Percentiles rank a stretch among this genome's conserved stretches.
Conservation (phyloP, 106 monocot genomes). For the Ottelia alismoides region DNA sequence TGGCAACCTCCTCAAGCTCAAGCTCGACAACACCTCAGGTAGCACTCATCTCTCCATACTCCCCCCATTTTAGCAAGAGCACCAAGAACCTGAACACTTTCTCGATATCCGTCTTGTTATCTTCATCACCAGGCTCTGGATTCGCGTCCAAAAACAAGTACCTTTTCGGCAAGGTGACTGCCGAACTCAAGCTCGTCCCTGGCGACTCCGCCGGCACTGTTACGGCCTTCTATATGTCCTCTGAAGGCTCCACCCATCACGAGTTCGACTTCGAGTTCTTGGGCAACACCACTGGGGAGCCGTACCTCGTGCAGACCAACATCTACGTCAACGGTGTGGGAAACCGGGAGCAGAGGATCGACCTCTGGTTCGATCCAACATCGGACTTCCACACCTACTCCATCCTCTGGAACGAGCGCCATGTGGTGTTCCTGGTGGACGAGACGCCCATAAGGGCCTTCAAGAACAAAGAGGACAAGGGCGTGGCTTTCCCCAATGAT, state of each 20-base stretch:
- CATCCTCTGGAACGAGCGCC: not conserved
- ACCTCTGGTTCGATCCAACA: not conserved
- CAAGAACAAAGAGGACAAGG: not conserved
- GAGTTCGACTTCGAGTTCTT: conserved; percentile 9
- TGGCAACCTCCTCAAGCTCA: conserved; percentile 17
- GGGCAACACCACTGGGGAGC: not conserved
- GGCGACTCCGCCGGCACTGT: conserved; percentile 26
- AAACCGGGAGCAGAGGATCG: not conserved
- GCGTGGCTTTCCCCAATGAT: not conserved
- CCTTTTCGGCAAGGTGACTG: conserved; percentile 16
- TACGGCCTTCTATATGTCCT: conserved; percentile 28
- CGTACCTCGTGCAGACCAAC: conserved; percentile 4
- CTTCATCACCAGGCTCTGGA: conserved; percentile 20
- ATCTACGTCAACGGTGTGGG: conserved; percentile 1
- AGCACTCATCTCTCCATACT: not conserved
- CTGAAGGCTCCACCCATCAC: conserved; percentile 33
- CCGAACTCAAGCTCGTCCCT: conserved; percentile 18
- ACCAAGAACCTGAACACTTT: too few species aligned
- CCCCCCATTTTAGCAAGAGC: too few species aligned
- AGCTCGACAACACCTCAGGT: conserved; percentile 22
- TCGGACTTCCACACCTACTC: not conserved
- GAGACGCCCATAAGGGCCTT: not conserved
- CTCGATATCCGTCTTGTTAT: too few species aligned
- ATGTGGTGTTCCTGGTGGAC: not conserved
- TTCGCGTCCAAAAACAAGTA: conserved; percentile 25